Evolutionary conservation across 2,329 filamentous ascomycete species (phyloP), one percentile per base, ranked within the genome.

Genomic region (Fragosphaeria purpurea): DNA sequence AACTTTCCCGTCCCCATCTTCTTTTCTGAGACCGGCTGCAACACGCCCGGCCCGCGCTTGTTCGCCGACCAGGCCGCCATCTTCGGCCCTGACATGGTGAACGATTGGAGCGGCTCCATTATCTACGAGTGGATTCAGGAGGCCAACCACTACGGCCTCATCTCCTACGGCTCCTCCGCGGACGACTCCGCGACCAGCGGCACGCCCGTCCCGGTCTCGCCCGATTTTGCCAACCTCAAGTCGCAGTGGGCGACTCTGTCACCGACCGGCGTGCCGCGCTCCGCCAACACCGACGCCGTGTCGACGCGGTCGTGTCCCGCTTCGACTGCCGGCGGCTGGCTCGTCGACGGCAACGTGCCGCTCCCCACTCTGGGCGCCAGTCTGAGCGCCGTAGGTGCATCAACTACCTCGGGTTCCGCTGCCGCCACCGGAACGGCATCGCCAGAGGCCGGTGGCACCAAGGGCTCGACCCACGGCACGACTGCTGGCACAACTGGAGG

Each of bases 81-180:
- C 58, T 85, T 93, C 59, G 84, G 86, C 42, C 58, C 73, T 0
- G 67, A 86, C 3, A 95, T 95, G 88, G 69, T 76, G 6, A 71
- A 74, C 51, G 76, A 76, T 59, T 82, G 68, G 80, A 89, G 85
- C 47, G 88, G 88, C 50, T 76, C 86, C 48, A 89, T 95, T 55
- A 75, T 94, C 57, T 94, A 95, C 67, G 88, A 95, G 64, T 95
- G 88, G 88, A 88, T 94, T 55, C 71, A 91, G 63, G 88, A 94
- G 66, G 72, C 77, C 47, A 94, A 95, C 66, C 67, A 87, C 60
- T 95, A 94, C 65, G 88, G 88, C 40, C 73, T 95, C 38, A 77
- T 94, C 59, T 82, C 76, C 22, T 95, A 95, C 63, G 86, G 85
- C 1, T 73, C 74, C 30, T 71, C 71, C 6, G 70, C 66, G 1